These are phyloP conservation scores for Crassisporium funariophilum DNA, from an alignment of 768 basidiomycete genomes.

Conservation along the genomic window DNA sequence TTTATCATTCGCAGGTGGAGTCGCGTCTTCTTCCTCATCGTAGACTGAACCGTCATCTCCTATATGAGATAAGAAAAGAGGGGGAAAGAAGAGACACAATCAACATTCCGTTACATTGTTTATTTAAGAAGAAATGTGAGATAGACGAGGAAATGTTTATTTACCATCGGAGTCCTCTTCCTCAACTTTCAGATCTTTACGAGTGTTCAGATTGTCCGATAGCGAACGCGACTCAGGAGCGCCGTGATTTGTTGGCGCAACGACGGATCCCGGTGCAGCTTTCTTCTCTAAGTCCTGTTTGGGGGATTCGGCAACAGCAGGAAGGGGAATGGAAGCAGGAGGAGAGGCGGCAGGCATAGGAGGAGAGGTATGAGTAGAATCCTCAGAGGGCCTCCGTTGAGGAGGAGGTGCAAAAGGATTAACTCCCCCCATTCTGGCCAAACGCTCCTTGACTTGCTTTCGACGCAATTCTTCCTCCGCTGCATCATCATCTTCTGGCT, in stretches of 20 bases:
- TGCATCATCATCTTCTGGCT: conserved; percentile 4
- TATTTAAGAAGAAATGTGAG: conserved; percentile 15
- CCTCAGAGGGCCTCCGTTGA: conserved; percentile 14
- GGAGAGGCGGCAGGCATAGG: conserved; percentile 1
- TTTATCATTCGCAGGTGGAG: conserved; percentile 7
- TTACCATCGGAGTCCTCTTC: conserved; percentile 33
- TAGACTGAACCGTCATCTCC: conserved; percentile 19
- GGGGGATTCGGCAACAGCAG: too few species aligned
- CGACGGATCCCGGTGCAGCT: too few species aligned
- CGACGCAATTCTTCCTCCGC: conserved; percentile 46
- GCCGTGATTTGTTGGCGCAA: too few species aligned
- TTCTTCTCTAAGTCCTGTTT: too few species aligned
- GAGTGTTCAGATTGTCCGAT: too few species aligned
- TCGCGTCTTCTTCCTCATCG: conserved; percentile 15
- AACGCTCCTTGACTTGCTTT: conserved; percentile 62
- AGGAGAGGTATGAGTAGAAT: conserved; percentile 9
- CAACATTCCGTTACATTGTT: conserved; percentile 29
- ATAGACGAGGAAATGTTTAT: conserved; percentile 30
- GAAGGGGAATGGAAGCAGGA: too few species aligned
- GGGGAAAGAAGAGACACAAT: conserved; percentile 20
- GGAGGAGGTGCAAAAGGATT: conserved; percentile 50
- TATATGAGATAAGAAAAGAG: conserved; percentile 13
- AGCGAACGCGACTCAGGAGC: too few species aligned
- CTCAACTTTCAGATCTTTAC: conserved; percentile 16
- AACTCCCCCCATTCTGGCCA: conserved; percentile 69